Evolutionary conservation across 2,329 filamentous ascomycete species (phyloP), one percentile per base, ranked within the genome.

Genomic region (Grosmannia serpens): DNA sequence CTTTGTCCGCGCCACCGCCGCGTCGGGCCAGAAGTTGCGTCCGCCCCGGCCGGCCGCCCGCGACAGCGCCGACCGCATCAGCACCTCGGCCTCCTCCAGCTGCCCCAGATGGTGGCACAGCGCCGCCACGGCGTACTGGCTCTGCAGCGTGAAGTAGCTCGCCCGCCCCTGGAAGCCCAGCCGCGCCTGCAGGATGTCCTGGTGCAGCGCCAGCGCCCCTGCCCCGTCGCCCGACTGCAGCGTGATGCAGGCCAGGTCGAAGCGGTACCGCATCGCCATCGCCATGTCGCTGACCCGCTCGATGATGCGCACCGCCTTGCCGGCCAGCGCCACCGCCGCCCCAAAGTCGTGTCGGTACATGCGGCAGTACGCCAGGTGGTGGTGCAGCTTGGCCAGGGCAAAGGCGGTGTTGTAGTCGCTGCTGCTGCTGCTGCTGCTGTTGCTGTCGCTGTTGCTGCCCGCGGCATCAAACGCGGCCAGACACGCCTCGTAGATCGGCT

Each of bases 91-190:
- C n/a, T 63, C 56, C 2, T 62, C 59, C 4, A 62, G 47, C 6
- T 51, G 59, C 4, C 62, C 60, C 13, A 62, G 50, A 50, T 58
- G 59, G 31, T 63, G 60, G 17, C 52, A 60, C 20, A 62, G 33
- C 6, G 60, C 62, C 20, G 60, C 62, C 3, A 63, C 60, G 3
- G 62, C 60, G 22, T 63, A 63, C 44, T 62, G 62, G 31, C 62
- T 62, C 46, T 63, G 62, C 29, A 63, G 57, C 17, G 62, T 63
- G 50, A 62, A 62, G 62, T 62, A 63, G 52, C 59, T 63, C 2
- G 59, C 59, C 13, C 60, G 60, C 4, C 62, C 60, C 55, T 61
- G 60, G 44, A 63, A 61, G 20, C 60, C 60, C 3, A 63, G 62
- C 11, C 62, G 62, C 3, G 60, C 59, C 35, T 61, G 59, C 26